Evolutionary conservation across 73 alveolate genomes (phyloP), one percentile per base, ranked within the genome.

Genomic region (Blepharisma stoltei): DNA sequence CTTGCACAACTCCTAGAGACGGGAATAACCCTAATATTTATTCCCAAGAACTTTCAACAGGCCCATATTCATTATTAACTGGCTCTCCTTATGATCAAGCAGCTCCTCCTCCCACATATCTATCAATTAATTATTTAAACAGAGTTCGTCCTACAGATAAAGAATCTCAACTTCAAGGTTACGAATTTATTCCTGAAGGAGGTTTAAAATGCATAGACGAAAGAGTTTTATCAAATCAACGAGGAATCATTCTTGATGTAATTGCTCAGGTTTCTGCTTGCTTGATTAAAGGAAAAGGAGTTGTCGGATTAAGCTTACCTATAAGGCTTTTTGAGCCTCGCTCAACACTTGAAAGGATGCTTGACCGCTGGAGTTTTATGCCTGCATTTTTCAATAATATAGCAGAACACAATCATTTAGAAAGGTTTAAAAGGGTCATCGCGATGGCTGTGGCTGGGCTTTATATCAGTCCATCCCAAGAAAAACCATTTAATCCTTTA

Each of bases 401-500:
- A 1, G 50, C 86, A 44, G 52, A 83, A 50, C n/a, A 69, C 8
- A 90, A 88, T 67, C 89, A 78, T 7, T 54, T 88, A 4, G 91
- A 88, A 47, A 55, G 97, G 66, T 44, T 91, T 21, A 91, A 88
- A 76, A 75, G 49, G 52, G 67, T 84, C 11, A 81, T 79, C 25
- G 81, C 89, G 20, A 68, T 83, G 25, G 80, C 81, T 25, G 46
- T 91, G 6, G 20, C 86, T 7, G 77, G 83, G 44, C 80, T 84
- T 67, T 79, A 82, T 44, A 82, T 88, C 44, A 84, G 84, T 6
- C 71, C 67, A 11, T 53, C 82, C 2, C 76, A 71, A 43, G 69
- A 67, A 0, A 95, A 95, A 54, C 99, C 99, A 6, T 93, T 95
- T 67, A 95, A 95, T 83, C 99, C 99, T 0, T 88, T 87, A 53